A percentile compares a stretch with the other conserved stretches of the same genome.
phyloP scores from a whole-genome alignment of 2,329 filamentous ascomycete genomes.

The Diaporthe australafricana region DNA sequence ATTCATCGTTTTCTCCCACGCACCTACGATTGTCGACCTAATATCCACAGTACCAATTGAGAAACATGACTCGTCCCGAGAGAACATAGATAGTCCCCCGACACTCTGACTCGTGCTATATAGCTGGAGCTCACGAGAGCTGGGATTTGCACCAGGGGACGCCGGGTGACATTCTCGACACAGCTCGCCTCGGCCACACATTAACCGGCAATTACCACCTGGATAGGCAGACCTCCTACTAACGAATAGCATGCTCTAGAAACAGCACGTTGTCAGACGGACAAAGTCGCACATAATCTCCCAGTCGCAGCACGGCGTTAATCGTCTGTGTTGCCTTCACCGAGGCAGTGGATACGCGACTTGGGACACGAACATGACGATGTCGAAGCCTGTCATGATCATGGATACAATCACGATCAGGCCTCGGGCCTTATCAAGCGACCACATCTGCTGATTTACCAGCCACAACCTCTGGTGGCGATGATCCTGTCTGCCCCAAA shows the following conservation, averaged over 20 bases:
- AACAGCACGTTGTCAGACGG: background rate
- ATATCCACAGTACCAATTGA: conserved; percentile 1
- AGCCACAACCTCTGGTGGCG: background rate
- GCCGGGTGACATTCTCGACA: background rate
- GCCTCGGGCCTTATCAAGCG: background rate
- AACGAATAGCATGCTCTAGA: background rate
- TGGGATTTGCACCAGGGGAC: background rate
- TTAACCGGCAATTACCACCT: no score
- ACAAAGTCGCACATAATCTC: background rate
- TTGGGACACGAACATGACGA: background rate
- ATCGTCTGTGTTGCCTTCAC: background rate
- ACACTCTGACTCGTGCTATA: conserved; percentile 14
- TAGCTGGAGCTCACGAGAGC: background rate
- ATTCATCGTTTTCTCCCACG: background rate
- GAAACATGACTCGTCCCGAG: conserved; percentile 10
- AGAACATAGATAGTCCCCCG: conserved; percentile 2
- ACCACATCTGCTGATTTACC: no score
- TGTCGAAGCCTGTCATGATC: background rate
- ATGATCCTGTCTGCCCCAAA: background rate
- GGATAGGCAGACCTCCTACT: background rate
- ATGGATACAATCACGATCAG: background rate
- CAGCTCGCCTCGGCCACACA: background rate
- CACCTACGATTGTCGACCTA: background rate
- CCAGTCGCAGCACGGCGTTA: background rate
- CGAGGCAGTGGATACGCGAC: background rate